These are phyloP conservation scores for Fraxinus excelsior DNA, from an alignment of 257 asterid genomes.

Conservation along the genomic window DNA sequence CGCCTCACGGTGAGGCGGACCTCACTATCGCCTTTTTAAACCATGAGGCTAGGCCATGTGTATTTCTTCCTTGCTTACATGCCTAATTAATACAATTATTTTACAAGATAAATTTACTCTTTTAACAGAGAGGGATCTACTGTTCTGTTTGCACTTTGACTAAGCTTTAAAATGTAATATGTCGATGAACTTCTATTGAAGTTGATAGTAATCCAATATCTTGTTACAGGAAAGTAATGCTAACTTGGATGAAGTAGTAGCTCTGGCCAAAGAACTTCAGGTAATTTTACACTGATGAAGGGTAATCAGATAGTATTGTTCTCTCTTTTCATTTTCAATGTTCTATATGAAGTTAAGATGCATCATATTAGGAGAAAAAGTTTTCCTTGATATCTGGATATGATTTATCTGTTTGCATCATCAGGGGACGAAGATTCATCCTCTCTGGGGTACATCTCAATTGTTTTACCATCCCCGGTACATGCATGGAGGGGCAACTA, in stretches of 20 bases:
- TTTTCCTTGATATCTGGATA: background rate
- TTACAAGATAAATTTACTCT: background rate
- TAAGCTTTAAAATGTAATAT: background rate
- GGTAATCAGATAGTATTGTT: background rate
- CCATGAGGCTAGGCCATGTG: too few species aligned
- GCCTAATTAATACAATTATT: background rate
- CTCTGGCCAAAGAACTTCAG: slow-evolving; percentile 97
- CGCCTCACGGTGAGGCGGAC: too few species aligned
- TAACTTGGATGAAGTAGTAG: slow-evolving; percentile 92
- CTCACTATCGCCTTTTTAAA: too few species aligned
- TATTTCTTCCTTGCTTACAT: background rate
- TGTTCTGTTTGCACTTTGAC: background rate
- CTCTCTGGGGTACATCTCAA: slow-evolving; percentile 98
- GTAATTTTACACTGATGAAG: slow-evolving; percentile 35
- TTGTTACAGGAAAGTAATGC: slow-evolving; percentile 78
- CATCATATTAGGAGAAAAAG: background rate
- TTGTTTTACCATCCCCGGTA: slow-evolving; percentile 82
- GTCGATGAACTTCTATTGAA: background rate
- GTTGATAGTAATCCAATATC: background rate
- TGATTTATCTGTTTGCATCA: slow-evolving; percentile 18
- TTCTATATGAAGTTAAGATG: background rate
- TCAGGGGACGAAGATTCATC: slow-evolving; percentile 71
- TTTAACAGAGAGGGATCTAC: background rate
- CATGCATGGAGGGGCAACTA: slow-evolving; percentile 99
- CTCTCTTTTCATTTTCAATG: background rate